phyloP scores from a whole-genome alignment of 768 basidiomycete genomes.

The Dioszegia hungarica region DNA sequence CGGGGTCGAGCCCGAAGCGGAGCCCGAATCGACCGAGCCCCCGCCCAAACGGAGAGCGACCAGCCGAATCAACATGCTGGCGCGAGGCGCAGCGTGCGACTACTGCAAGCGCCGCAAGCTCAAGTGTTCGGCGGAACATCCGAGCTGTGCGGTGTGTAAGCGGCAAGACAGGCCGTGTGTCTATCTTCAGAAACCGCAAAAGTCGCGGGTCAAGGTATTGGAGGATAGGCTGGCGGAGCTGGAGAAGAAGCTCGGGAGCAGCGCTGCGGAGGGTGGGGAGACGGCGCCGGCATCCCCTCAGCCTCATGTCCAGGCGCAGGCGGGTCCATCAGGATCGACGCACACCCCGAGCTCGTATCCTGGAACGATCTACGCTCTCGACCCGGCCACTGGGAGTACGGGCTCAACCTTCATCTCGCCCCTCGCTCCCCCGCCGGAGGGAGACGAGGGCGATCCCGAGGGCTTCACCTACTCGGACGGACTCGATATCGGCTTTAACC shows the following conservation, averaged over 20 bases:
- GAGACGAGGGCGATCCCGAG: neutral
- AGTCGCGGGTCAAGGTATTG: conserved; percentile 27
- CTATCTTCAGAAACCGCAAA: conserved; percentile 39
- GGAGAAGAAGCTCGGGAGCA: conserved; percentile 25
- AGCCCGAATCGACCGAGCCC: neutral
- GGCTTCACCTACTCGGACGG: neutral
- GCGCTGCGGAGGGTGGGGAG: neutral
- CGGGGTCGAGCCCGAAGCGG: neutral
- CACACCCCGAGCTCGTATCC: neutral
- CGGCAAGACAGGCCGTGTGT: conserved; percentile 26
- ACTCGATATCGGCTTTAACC: conserved; percentile 6
- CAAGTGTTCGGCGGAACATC: conserved; percentile 38
- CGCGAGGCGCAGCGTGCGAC: conserved; percentile 42
- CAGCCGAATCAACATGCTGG: conserved; percentile 36
- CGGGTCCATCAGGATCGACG: neutral
- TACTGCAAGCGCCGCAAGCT: conserved; percentile 39
- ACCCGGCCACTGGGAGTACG: too few species aligned
- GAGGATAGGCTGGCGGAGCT: conserved; percentile 40
- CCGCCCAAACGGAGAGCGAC: conserved; percentile 32
- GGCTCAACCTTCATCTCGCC: neutral
- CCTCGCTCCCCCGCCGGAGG: neutral
- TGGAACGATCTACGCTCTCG: neutral
- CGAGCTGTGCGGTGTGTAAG: conserved; percentile 22
- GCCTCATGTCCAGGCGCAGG: neutral
- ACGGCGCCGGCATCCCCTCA: neutral